Conservation (phyloP, 352 stramenopile species). For the Salisapilia sapeloensis region DNA sequence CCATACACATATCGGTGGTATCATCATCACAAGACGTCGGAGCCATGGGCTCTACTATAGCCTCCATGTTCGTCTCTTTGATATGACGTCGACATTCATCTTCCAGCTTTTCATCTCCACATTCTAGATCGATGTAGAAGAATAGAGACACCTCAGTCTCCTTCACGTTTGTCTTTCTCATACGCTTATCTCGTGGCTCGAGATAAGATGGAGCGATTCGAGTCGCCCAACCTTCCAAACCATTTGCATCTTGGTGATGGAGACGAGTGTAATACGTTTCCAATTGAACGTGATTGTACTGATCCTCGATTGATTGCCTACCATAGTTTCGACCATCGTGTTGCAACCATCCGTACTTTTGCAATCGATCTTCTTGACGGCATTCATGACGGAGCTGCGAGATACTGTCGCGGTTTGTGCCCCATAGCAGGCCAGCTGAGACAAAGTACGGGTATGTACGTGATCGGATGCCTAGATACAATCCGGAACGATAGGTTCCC, state of each 20-base stretch:
- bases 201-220: conserved; percentile 20
- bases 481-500: conserved; percentile 55
- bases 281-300: conserved; percentile 52
- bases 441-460: conserved; percentile 42
- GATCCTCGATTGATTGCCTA: conserved; percentile 42
- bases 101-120: conserved; percentile 38
- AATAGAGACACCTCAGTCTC: conserved; percentile 59
- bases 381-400: conserved; percentile 60
- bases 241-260: background rate
- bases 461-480: conserved; percentile 70
- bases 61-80: conserved; percentile 30
- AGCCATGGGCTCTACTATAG: conserved; percentile 13
- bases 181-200: conserved; percentile 19
- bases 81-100: conserved; percentile 28
- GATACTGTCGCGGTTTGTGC: conserved; percentile 41
- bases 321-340: conserved; percentile 53
- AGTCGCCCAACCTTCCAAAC: conserved; percentile 24
- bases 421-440: conserved; percentile 58
- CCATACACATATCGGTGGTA: conserved; percentile 9
- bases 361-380: conserved; percentile 53
- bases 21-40: conserved; percentile 4
- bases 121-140: conserved; percentile 65
- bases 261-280: conserved; percentile 41
- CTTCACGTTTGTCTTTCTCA: conserved; percentile 13
- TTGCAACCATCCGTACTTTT: conserved; percentile 66